Evolutionary conservation across 2,329 filamentous ascomycete genomes (phyloP), one percentile per base, ranked within the genome.

Genomic region (Coleophoma cylindrospora): DNA sequence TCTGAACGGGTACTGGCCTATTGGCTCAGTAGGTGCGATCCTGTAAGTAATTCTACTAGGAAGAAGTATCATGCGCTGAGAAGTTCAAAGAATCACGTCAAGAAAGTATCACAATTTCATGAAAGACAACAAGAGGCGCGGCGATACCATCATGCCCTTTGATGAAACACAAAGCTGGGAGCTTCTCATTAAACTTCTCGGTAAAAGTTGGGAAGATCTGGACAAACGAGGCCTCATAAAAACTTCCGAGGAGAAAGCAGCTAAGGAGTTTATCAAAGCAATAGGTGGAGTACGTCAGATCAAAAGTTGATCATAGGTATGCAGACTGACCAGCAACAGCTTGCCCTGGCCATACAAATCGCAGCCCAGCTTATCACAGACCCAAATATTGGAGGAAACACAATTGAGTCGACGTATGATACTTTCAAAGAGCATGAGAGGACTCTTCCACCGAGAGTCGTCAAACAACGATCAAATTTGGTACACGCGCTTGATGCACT

Each of bases 101-200:
- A 50, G 60, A 22, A 55, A 54, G 40, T 62, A 59, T 41, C 57
- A 55, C 40, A 63, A 62, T 46, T 63, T 63, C 50, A 50, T 50
- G 15, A 57, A 57, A 14, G 59, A 62, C 45, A 45, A 41, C 2
- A 34, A 52, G 15, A 49, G 56, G 8, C 50, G 50, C 32, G 57
- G 57, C 5, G 55, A 54, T n/a, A 57, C 57, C 4, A 43, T 60
- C 33, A 57, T 57, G 41, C 54, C 54, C 13, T 60, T 60, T 34
- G 52, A 43, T 34, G 38, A 41, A 7, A 43, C 48, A 11, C 46
- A 58, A 40, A 52, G 53, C 34, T 60, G 57, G 57, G 46, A 54
- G 19, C 48, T 60, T 2, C 40, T 60, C 3, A 47, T 59, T 43
- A 49, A 55, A 27, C 43, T 59, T n/a, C 52, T 56, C 27, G 54